phyloP scores from a whole-genome alignment of 305 asterid genomes.

The Nicotiana rustica region DNA sequence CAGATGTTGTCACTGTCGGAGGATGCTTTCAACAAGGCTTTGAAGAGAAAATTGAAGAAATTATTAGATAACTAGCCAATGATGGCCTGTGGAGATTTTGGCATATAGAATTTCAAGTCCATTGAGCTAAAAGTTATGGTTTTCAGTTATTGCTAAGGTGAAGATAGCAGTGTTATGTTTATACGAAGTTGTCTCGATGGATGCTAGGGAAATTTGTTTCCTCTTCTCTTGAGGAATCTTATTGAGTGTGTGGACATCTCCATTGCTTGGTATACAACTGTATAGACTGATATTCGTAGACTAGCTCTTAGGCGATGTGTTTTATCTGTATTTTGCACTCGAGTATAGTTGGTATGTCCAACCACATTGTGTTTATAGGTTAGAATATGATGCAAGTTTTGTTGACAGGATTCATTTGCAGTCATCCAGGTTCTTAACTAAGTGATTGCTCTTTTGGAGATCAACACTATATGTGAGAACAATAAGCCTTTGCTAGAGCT shows the following conservation, averaged over 20 bases:
- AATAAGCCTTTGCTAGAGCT: background rate
- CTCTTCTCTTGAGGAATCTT: slow-evolving; percentile 28
- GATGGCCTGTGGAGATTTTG: background rate
- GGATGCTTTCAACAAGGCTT: slow-evolving; percentile 59
- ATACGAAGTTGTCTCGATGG: slow-evolving; percentile 30
- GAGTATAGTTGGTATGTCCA: background rate
- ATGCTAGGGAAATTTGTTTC: slow-evolving; percentile 25
- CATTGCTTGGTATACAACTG: slow-evolving; percentile 16
- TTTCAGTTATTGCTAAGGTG: slow-evolving; percentile 22
- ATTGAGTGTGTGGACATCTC: slow-evolving; percentile 22
- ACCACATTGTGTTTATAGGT: slow-evolving; percentile 19
- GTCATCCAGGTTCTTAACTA: background rate
- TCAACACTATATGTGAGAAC: background rate
- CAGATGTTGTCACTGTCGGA: slow-evolving; percentile 79
- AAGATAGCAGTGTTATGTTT: slow-evolving; percentile 12
- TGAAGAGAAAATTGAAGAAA: slow-evolving; percentile 69
- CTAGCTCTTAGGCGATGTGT: background rate
- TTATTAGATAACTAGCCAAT: slow-evolving; percentile 27
- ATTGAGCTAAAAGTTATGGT: slow-evolving; percentile 16
- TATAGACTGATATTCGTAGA: slow-evolving; percentile 27
- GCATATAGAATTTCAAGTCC: slow-evolving; percentile 12
- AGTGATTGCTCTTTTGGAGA: background rate
- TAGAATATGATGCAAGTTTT: slow-evolving; percentile 21
- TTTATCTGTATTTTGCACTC: slow-evolving; percentile 11
- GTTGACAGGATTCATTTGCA: slow-evolving; percentile 16